Base-by-base conservation (phyloP, 257 asterid species). In the Eustoma russellianum region DNA sequence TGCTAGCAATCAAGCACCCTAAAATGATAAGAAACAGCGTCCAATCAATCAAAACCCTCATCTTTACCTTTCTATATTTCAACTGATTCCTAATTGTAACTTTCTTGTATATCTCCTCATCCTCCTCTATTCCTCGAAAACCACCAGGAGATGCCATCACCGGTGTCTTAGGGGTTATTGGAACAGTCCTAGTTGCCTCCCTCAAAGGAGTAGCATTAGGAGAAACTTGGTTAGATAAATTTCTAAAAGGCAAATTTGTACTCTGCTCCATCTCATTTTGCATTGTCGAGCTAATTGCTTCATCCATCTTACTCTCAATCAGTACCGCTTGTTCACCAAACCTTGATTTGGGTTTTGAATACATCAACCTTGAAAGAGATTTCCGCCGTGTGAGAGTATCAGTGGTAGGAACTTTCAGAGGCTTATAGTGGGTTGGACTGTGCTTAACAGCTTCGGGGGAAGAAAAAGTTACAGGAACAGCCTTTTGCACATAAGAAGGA, bases 321-420 rank as follows among this genome's bases (percentile, higher is more conserved):
- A 64, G 64, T 34, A 65, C 44, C 47, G 94, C 64, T 28, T 70
- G 96, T 46, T 90, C 94, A 44, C 96, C 97, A 52, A 90, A 86
- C 63, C 96, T 83, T 2, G 97, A 86, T 57, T 83, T 89, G 45
- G 97, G 94, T 59, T 79, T 89, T 0, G 93, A 76, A 75, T 65
- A 79, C 43, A 76, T 58, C 1, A 93, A 86, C 68, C 83, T 80
- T 5, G 93, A 55, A 15, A 87, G 16, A 0, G 96, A 38, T 60
- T 79, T 85, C n/a, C 89, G 62, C 34, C 78, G 74, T 18, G 73
- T 60, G 43, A 84, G 80, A 56, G 79, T 79, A 16, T 73, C 75
- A 19, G 46, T 45, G 44, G 62, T 56, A 48, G 98, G 97, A 67
- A 68, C 45, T 72, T 66, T 88, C 48, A 87, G 95, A 57, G 94